Evolutionary conservation across 2,329 filamentous ascomycete species (phyloP).

Genomic region (Onygenales sp.): DNA sequence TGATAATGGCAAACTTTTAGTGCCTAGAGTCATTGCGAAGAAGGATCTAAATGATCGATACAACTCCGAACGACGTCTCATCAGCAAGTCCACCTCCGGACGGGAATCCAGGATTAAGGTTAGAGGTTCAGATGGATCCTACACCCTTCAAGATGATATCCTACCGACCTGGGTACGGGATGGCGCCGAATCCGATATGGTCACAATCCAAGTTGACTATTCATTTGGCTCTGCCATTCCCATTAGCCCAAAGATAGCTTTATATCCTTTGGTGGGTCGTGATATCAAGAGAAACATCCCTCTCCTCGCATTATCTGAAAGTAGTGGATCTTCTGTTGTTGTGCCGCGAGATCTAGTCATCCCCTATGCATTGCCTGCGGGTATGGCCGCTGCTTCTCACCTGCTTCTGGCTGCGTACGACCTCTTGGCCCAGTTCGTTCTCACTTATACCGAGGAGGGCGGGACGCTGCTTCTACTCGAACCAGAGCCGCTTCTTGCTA

Average conservation of each 20-base stretch:
- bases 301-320: neutral
- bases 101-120: neutral
- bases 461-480: neutral
- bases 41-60: constrained; percentile 6
- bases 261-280: neutral
- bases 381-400: neutral
- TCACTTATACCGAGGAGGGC: neutral
- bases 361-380: neutral
- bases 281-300: neutral
- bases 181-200: neutral
- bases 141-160: neutral
- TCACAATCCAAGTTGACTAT: neutral
- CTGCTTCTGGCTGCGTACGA: neutral
- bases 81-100: constrained; percentile 4
- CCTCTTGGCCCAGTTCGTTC: neutral
- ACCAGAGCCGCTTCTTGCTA: neutral
- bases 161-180: neutral
- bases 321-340: neutral
- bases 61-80: constrained; percentile 7
- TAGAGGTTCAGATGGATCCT: neutral
- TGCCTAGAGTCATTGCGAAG: constrained; percentile 7
- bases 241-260: neutral
- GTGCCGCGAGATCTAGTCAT: neutral
- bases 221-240: neutral
- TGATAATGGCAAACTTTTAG: constrained; percentile 3